A percentile compares a stretch with the other conserved stretches of the same genome.
These are phyloP conservation scores for Pestalotiopsis fici DNA, from an alignment of 2,329 filamentous ascomycete genomes.

Conservation along the genomic window DNA sequence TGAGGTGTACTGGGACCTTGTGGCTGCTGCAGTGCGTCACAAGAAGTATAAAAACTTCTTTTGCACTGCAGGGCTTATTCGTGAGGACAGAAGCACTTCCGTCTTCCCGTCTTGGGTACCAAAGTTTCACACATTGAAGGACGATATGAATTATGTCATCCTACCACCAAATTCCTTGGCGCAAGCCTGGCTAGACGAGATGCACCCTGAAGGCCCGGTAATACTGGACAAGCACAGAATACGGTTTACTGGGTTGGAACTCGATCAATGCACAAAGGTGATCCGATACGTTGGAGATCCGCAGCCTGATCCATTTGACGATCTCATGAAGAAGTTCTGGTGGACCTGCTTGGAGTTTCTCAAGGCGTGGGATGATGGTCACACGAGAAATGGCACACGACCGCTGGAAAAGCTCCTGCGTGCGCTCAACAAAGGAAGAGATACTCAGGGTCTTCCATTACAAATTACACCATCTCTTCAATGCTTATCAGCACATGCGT, in stretches of 20 bases:
- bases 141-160: background rate
- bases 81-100: background rate
- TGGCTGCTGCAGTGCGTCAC: background rate
- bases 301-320: background rate
- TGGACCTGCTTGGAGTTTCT: slow-evolving; percentile 1
- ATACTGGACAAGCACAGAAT: background rate
- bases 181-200: background rate
- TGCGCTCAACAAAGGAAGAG: background rate
- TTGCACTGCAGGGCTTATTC: background rate
- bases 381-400: background rate
- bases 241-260: background rate
- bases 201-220: background rate
- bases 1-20: slow-evolving; percentile 1
- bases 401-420: background rate
- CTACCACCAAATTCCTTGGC: background rate
- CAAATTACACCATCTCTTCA: background rate
- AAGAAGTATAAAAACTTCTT: slow-evolving; percentile 1
- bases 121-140: background rate
- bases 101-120: slow-evolving; percentile 6
- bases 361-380: background rate
- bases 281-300: background rate
- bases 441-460: background rate
- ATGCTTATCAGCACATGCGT: background rate
- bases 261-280: background rate
- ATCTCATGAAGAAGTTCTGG: background rate